These are phyloP conservation scores for Cicer chorassanicum DNA, from an alignment of 306 rosid genomes.

Conservation along the genomic window DNA sequence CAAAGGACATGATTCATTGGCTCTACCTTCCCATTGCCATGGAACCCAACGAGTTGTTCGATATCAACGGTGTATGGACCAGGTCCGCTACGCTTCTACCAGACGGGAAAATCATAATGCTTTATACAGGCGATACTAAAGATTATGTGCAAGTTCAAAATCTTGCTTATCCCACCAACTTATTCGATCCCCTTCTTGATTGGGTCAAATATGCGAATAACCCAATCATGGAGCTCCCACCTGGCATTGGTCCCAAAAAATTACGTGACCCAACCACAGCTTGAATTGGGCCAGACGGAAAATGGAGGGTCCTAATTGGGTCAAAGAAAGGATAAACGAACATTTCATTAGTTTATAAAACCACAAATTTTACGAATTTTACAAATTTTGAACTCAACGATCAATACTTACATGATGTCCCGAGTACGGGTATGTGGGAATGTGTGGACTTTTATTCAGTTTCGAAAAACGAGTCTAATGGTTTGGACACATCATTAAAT, in stretches of 20 bases:
- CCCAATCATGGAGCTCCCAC: slow-evolving; percentile 73
- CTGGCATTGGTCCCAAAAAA: slow-evolving; percentile 48
- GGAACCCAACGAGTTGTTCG: slow-evolving; percentile 65
- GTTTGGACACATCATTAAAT: slow-evolving; percentile 64
- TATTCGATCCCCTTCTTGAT: slow-evolving; percentile 74
- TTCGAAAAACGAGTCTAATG: slow-evolving; percentile 54
- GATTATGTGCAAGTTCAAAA: slow-evolving; percentile 71
- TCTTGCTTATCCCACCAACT: slow-evolving; percentile 74
- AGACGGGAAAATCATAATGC: slow-evolving; percentile 63
- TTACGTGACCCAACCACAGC: slow-evolving; percentile 81
- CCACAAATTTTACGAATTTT: slow-evolving; percentile 56
- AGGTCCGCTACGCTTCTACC: slow-evolving; percentile 78
- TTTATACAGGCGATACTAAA: slow-evolving; percentile 70
- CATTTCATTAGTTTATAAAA: slow-evolving; percentile 57
- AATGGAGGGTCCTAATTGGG: slow-evolving; percentile 72
- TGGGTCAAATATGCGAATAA: slow-evolving; percentile 75
- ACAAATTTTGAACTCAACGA: slow-evolving; percentile 46
- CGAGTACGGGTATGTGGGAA: slow-evolving; percentile 93
- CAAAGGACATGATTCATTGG: slow-evolving; percentile 84
- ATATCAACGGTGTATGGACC: slow-evolving; percentile 81
- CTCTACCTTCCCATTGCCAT: slow-evolving; percentile 75
- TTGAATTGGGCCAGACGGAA: slow-evolving; percentile 66
- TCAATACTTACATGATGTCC: slow-evolving; percentile 56
- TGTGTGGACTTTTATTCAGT: slow-evolving; percentile 83
- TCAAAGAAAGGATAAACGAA: slow-evolving; percentile 52